Conservation (phyloP, 2,329 filamentous ascomycete species). For the Pseudogymnoascus sp. region DNA sequence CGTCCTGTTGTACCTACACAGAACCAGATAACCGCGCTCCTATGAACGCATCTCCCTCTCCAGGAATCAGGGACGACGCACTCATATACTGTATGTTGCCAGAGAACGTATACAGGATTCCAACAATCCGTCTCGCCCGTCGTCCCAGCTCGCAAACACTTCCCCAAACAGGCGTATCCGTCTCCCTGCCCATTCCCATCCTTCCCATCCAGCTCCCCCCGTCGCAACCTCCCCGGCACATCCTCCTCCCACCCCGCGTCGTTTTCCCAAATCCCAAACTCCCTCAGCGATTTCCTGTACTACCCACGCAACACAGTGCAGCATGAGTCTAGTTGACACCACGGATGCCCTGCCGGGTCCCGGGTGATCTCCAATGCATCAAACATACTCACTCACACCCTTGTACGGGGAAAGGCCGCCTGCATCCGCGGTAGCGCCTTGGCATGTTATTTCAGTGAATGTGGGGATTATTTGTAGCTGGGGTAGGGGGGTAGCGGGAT, state of each 20-base stretch:
- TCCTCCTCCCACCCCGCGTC: neutral
- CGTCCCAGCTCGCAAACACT: neutral
- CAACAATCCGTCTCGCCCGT: neutral
- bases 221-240: neutral
- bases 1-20: neutral
- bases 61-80: neutral
- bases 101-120: neutral
- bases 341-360: neutral
- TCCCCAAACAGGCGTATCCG: neutral
- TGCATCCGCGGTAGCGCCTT: neutral
- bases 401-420: neutral
- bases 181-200: neutral
- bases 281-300: neutral
- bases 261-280: neutral
- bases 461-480: neutral
- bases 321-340: neutral
- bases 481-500: neutral
- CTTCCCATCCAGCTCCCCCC: neutral
- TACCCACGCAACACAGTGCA: neutral
- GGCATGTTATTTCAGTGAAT: neutral
- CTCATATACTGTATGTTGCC: neutral
- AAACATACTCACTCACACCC: neutral
- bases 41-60: neutral
- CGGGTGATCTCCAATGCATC: neutral
- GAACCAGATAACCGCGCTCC: neutral